phyloP scores from a whole-genome alignment of 1,284 basidiomycete species.

The Grifola frondosa region DNA sequence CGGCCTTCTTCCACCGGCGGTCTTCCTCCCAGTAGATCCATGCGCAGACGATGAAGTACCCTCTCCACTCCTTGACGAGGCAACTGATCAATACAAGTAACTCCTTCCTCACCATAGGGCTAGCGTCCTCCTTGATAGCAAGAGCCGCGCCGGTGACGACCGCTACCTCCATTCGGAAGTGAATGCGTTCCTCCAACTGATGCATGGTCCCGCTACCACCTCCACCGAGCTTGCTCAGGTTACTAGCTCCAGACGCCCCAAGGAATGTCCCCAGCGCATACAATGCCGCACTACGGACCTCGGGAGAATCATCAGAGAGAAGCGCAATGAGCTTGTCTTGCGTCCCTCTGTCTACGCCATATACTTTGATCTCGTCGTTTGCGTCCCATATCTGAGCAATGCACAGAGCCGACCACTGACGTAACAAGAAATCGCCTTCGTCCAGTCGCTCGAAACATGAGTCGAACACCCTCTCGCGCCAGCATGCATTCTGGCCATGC shows the following conservation, averaged over 20 bases:
- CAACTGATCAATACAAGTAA: constrained; percentile 90
- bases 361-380: constrained; percentile 88
- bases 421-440: constrained; percentile 86
- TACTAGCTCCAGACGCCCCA: constrained; percentile 81
- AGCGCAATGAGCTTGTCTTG: constrained; percentile 86
- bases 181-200: constrained; percentile 77
- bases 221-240: constrained; percentile 67
- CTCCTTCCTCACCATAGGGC: constrained; percentile 96
- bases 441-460: constrained; percentile 87
- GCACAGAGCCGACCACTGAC: constrained; percentile 94
- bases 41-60: constrained; percentile 93
- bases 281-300: constrained; percentile 89
- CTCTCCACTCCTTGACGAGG: constrained; percentile 93
- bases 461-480: constrained; percentile 86
- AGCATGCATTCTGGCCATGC: constrained; percentile 85
- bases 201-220: constrained; percentile 87
- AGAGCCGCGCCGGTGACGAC: constrained; percentile 75
- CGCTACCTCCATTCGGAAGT: constrained; percentile 78
- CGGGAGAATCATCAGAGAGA: constrained; percentile 87
- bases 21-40: constrained; percentile 96
- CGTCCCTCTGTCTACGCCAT: constrained; percentile 79
- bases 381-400: constrained; percentile 96
- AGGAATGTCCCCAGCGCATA: constrained; percentile 94
- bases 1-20: constrained; percentile 47
- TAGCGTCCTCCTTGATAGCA: constrained; percentile 90